Percentiles rank a stretch among this genome's conserved stretches.
Conservation (phyloP, 2,329 filamentous ascomycete genomes). For the Fusarium nisikadoi region DNA sequence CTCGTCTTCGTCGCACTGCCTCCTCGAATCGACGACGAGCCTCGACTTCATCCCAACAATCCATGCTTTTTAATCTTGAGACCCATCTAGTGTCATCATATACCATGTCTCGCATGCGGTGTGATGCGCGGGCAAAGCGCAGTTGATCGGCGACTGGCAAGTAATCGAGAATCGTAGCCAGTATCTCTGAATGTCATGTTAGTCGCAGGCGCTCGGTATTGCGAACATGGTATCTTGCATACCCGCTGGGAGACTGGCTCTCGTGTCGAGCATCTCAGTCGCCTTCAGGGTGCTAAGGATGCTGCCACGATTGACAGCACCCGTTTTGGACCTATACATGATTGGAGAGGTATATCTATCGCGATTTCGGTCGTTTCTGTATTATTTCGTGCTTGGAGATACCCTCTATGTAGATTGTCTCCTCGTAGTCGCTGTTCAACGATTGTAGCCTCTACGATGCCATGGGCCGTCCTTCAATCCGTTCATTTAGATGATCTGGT, state of each 20-base stretch:
- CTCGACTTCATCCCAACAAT: conserved; percentile 90
- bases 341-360: conserved; percentile 11
- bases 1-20: conserved; percentile 68
- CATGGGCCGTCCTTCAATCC: conserved; percentile 27
- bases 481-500: conserved; percentile 25
- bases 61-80: conserved; percentile 84
- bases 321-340: conserved; percentile 59
- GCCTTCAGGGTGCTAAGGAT: conserved; percentile 82
- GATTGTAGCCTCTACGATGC: conserved; percentile 22
- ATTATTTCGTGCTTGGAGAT: neutral
- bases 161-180: conserved; percentile 88
- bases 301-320: conserved; percentile 54
- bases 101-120: conserved; percentile 94
- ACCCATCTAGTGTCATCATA: conserved; percentile 99
- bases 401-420: neutral
- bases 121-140: conserved; percentile 84
- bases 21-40: conserved; percentile 85
- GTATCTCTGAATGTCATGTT: conserved; percentile 71
- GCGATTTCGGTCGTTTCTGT: neutral
- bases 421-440: conserved; percentile 11
- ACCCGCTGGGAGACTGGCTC: conserved; percentile 86
- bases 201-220: conserved; percentile 5
- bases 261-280: conserved; percentile 81
- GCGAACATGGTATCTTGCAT: conserved; percentile 40
- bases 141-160: conserved; percentile 87